Evolutionary conservation across 2,329 filamentous ascomycete species (phyloP), one percentile per base, ranked within the genome.

Genomic region (Alternaria sp.): DNA sequence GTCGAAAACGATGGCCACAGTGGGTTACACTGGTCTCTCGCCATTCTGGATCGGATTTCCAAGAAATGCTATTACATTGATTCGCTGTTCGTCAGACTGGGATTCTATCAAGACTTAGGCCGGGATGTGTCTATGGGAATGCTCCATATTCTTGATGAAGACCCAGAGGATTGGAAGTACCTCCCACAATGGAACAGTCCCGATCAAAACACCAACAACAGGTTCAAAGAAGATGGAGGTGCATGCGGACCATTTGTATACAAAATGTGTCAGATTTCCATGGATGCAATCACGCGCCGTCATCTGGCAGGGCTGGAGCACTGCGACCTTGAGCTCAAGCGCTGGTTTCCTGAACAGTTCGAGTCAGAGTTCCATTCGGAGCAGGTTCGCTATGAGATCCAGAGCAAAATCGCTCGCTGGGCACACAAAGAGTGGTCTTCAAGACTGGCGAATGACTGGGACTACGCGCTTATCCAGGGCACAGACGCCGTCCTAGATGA

Each of bases 1-100:
- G 15, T 54, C 7, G 52, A 40, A 3, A 61, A 40, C 10, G 36
- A 46, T 11, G 68, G 66, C 6, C 13, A 19, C 5, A 46, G 40
- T 10, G 72, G 72, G 3, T 23, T 30, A 4, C 74, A 77, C 49
- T 77, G 74, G 74, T 66, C 69, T 0, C 61, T 77, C 12, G 32
- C 74, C 3, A 59, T 50, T 10, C 17, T 75, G 17, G 62, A 76
- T 47, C 58, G 63, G 6, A 17, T 57, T 1, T 43, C 57, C 12
- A 50, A 45, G 8, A 40, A 12, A 0, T 4, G 61, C 61, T 62
- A 67, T 43, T 76, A 74, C 25, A 65, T 70, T 36, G 72, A 76
- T 57, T 70, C 66, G 2, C 10, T 71, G 6, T 68, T 46, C 10
- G 25, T 62, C 5, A 9, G 46, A 2, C 5, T 17, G 3, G 0